A percentile compares a stretch with the other conserved stretches of the same genome.
Evolutionary conservation across 805 yeast genomes (phyloP).

Genomic region (Cyberlindnera japonica): DNA sequence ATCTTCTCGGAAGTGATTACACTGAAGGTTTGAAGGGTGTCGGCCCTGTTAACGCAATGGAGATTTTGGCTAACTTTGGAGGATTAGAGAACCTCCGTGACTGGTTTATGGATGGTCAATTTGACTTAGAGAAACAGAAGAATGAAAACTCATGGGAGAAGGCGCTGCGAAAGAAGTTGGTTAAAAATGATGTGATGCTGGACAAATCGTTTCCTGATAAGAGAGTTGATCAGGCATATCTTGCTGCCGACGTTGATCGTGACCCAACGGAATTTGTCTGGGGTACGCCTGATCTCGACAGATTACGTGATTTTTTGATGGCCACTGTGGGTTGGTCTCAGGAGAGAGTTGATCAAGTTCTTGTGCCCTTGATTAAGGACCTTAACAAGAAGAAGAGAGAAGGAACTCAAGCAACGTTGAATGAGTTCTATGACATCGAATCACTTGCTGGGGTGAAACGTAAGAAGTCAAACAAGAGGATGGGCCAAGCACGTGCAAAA

Average conservation of each 20-base stretch:
- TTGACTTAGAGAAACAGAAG: conserved; percentile 36
- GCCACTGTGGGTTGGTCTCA: conserved; percentile 76
- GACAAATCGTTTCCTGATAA: conserved; percentile 67
- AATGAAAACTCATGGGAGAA: conserved; percentile 48
- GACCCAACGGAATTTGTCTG: conserved; percentile 78
- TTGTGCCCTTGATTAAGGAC: conserved; percentile 80
- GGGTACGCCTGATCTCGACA: conserved; percentile 88
- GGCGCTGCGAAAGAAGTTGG: conserved; percentile 52
- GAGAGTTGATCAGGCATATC: conserved; percentile 69
- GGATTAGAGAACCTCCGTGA: conserved; percentile 34
- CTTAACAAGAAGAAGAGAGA: conserved; percentile 59
- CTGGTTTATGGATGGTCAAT: conserved; percentile 42
- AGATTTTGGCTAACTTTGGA: conserved; percentile 81
- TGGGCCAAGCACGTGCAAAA: conserved; percentile 43
- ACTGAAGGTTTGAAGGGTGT: conserved; percentile 90
- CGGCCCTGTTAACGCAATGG: conserved; percentile 93
- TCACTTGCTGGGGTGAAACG: conserved; percentile 35
- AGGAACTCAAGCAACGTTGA: conserved; percentile 55
- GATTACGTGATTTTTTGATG: conserved; percentile 65
- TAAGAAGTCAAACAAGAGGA: conserved; percentile 54
- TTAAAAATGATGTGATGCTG: conserved; percentile 51
- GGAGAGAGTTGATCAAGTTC: conserved; percentile 70
- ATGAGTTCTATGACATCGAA: conserved; percentile 67
- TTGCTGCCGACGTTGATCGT: conserved; percentile 76
- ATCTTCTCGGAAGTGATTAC: conserved; percentile 89